Conservation (phyloP, 2,329 filamentous ascomycete species). For the Parasarocladium wereldwijsianum region DNA sequence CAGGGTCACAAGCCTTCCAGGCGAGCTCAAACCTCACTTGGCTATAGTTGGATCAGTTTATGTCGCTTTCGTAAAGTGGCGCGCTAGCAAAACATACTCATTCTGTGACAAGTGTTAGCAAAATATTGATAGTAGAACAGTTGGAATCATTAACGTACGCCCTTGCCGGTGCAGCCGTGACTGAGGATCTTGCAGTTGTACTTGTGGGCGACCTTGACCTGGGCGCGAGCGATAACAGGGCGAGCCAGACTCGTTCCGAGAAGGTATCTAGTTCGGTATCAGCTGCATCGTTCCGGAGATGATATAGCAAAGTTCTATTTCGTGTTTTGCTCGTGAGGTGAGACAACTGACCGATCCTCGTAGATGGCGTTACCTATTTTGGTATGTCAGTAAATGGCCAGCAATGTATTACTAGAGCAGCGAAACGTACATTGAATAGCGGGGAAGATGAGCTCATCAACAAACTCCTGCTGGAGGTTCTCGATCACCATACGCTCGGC, state of each 20-base stretch:
- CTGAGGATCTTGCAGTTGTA: constrained; percentile 24
- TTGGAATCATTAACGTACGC: constrained; percentile 19
- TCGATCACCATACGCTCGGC: constrained; percentile 31
- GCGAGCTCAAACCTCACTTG: constrained; percentile 25
- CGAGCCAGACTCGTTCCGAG: constrained; percentile 44
- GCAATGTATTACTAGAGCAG: constrained; percentile 6
- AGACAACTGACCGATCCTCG: constrained; percentile 31
- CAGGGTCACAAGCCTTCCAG: constrained; percentile 32
- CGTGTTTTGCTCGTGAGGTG: background rate
- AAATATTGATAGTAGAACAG: background rate
- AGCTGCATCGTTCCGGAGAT: constrained; percentile 27
- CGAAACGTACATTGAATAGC: constrained; percentile 45
- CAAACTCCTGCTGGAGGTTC: constrained; percentile 55
- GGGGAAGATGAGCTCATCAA: constrained; percentile 63
- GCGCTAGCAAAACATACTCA: constrained; percentile 11
- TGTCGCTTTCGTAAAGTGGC: constrained; percentile 1
- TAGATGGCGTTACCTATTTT: constrained; percentile 36
- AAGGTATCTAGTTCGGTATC: constrained; percentile 13
- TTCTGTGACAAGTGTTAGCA: constrained; percentile 8
- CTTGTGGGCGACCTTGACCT: constrained; percentile 18
- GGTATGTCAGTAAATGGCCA: background rate
- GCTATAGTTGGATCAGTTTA: constrained; percentile 8
- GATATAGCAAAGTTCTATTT: background rate
- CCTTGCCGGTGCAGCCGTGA: constrained; percentile 49
- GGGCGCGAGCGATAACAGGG: constrained; percentile 48